These are phyloP conservation scores for Sordaria brevicollis DNA, from an alignment of 495 filamentous ascomycete species.

Conservation along the genomic window DNA sequence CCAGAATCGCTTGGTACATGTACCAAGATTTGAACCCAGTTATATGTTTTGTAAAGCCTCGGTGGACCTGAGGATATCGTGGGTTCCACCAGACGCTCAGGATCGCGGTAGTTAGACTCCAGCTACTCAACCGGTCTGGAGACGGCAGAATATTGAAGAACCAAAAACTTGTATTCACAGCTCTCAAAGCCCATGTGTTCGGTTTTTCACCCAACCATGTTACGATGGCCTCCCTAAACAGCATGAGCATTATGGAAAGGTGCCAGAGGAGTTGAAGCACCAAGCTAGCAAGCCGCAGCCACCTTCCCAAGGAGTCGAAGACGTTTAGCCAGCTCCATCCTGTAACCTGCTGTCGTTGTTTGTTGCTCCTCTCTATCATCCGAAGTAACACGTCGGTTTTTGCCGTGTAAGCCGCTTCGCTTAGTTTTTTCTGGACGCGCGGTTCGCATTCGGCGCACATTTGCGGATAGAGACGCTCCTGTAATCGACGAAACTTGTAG, in stretches of 20 bases:
- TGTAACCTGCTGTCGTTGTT: constrained; percentile 29
- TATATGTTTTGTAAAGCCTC: constrained; percentile 52
- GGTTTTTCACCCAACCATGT: constrained; percentile 17
- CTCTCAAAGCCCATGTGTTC: constrained; percentile 19
- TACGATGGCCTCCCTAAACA: constrained; percentile 8
- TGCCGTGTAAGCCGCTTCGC: constrained; percentile 61
- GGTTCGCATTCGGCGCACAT: constrained; percentile 70
- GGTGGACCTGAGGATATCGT: constrained; percentile 51
- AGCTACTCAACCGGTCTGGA: constrained; percentile 28
- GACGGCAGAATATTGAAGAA: constrained; percentile 12
- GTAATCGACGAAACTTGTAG: constrained; percentile 47
- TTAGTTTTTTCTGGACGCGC: constrained; percentile 51
- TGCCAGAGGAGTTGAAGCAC: constrained; percentile 44
- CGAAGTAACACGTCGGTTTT: constrained; percentile 67
- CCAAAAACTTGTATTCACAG: constrained; percentile 21
- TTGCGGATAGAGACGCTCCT: constrained; percentile 74
- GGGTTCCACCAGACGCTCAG: constrained; percentile 71
- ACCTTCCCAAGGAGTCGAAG: constrained; percentile 33
- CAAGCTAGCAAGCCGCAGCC: constrained; percentile 45
- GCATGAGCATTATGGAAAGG: constrained; percentile 22
- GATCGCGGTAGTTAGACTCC: constrained; percentile 42
- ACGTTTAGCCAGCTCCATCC: constrained; percentile 40
- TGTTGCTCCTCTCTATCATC: constrained; percentile 54
- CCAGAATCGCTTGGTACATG: constrained; percentile 50
- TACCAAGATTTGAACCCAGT: constrained; percentile 59